Evolutionary conservation across 2,329 filamentous ascomycete species (phyloP).

Genomic region (Cladosporium sphaerospermum): DNA sequence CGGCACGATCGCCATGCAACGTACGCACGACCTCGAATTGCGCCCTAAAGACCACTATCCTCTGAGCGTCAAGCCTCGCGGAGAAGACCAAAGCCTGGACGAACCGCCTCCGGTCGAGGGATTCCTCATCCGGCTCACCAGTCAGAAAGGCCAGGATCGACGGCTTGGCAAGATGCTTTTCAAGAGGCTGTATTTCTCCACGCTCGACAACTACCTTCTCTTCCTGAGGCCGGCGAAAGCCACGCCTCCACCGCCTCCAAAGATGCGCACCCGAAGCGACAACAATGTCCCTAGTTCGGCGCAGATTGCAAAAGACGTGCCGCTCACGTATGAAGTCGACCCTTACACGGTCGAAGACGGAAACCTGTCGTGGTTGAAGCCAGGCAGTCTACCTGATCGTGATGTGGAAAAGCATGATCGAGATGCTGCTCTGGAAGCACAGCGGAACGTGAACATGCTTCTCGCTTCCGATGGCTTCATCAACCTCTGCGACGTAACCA

Average conservation of each 20-base stretch:
- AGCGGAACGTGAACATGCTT: constrained; percentile 54
- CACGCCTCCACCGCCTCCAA: constrained; percentile 51
- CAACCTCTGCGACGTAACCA: constrained; percentile 51
- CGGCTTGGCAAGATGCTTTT: constrained; percentile 56
- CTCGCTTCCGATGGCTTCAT: constrained; percentile 58
- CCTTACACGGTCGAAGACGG: constrained; percentile 51
- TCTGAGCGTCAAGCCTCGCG: constrained; percentile 41
- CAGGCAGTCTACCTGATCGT: constrained; percentile 25
- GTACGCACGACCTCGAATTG: constrained; percentile 60
- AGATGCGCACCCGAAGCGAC: constrained; percentile 39
- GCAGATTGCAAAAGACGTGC: constrained; percentile 51
- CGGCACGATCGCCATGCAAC: constrained; percentile 60
- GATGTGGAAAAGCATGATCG: constrained; percentile 41
- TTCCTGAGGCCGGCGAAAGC: constrained; percentile 57
- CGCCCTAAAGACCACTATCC: constrained; percentile 61
- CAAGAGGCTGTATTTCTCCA: constrained; percentile 60
- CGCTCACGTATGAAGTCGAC: constrained; percentile 55
- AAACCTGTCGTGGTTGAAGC: constrained; percentile 52
- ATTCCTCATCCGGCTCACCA: constrained; percentile 59
- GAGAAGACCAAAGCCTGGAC: constrained; percentile 44
- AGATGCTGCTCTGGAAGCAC: constrained; percentile 53
- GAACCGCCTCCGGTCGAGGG: constrained; percentile 61
- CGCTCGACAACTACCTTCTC: constrained; percentile 56
- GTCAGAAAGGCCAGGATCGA: constrained; percentile 54
- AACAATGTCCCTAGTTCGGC: constrained; percentile 47